These are phyloP conservation scores for Salix brachista DNA, from an alignment of 345 rosid genomes.

Conservation along the genomic window DNA sequence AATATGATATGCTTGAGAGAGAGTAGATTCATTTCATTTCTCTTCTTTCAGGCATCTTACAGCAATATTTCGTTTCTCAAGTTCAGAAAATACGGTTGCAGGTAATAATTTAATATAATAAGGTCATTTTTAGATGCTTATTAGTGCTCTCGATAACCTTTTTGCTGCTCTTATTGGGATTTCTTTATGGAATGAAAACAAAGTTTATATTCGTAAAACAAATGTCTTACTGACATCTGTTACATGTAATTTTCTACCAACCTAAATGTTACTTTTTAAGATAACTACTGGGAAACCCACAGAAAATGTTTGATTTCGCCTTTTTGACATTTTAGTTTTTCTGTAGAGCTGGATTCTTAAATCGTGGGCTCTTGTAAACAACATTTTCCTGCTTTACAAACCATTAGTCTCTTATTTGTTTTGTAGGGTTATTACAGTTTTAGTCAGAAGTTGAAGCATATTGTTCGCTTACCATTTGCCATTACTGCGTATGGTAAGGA, in stretches of 20 bases:
- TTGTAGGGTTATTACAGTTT: conserved; percentile 91
- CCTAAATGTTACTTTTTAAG: not conserved
- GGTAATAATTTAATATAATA: conserved; percentile 31
- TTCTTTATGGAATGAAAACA: not conserved
- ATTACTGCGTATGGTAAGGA: conserved; percentile 73
- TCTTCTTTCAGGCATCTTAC: conserved; percentile 59
- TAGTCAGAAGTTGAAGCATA: conserved; percentile 95
- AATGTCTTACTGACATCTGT: not conserved
- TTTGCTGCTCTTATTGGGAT: not conserved
- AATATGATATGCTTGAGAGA: no score
- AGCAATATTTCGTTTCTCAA: conserved; percentile 84
- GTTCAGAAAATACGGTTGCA: conserved; percentile 90
- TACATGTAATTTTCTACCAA: not conserved
- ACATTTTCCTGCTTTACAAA: not conserved
- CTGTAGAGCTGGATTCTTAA: not conserved
- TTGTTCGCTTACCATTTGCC: conserved; percentile 88
- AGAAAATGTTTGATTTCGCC: no score
- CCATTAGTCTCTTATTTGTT: conserved; percentile 14
- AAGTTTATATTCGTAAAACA: not conserved
- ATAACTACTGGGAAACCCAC: no score
- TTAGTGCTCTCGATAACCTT: not conserved
- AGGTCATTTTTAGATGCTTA: not conserved
- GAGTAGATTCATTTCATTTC: not conserved
- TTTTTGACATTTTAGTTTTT: not conserved
- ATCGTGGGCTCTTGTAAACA: not conserved